Evolutionary conservation across 2,329 filamentous ascomycete species (phyloP).

Genomic region (Plenodomus biglobosus): DNA sequence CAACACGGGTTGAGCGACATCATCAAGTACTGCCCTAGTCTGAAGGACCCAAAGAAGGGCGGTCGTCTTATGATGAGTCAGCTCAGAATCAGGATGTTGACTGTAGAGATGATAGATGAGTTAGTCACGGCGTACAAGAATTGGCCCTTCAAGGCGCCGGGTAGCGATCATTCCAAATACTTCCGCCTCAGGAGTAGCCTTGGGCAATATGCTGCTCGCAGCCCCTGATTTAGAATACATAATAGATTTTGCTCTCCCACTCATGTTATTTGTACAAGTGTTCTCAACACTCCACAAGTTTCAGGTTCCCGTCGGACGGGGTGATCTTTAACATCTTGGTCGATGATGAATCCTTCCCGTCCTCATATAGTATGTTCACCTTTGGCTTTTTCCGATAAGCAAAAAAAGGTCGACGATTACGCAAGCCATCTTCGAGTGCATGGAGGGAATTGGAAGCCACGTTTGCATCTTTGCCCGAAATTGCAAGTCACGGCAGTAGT

Average conservation of each 20-base stretch:
- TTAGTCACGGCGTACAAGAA: constrained; percentile 33
- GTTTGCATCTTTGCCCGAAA: not conserved
- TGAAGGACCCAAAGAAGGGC: constrained; percentile 36
- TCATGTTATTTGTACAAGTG: not conserved
- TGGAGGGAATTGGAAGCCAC: not conserved
- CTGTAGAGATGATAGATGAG: constrained; percentile 36
- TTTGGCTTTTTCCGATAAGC: not conserved
- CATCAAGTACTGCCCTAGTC: constrained; percentile 25
- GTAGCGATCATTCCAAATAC: constrained; percentile 26
- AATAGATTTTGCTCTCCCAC: not conserved
- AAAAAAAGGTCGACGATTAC: not conserved
- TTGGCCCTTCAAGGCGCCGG: constrained; percentile 39
- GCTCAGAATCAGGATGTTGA: constrained; percentile 35
- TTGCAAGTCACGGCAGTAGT: not conserved
- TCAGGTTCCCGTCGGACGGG: too few relatives aligned
- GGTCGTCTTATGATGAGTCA: constrained; percentile 36
- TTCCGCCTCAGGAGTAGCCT: constrained; percentile 17
- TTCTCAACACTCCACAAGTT: not conserved
- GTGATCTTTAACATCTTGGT: not conserved
- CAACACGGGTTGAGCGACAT: constrained; percentile 33
- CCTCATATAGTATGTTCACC: not conserved
- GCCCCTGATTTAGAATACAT: not conserved
- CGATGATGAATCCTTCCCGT: not conserved
- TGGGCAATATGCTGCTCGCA: not conserved
- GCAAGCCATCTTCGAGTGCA: not conserved